Base-by-base conservation (phyloP, 2,329 filamentous ascomycete genomes). In the Aureobasidium sp. region DNA sequence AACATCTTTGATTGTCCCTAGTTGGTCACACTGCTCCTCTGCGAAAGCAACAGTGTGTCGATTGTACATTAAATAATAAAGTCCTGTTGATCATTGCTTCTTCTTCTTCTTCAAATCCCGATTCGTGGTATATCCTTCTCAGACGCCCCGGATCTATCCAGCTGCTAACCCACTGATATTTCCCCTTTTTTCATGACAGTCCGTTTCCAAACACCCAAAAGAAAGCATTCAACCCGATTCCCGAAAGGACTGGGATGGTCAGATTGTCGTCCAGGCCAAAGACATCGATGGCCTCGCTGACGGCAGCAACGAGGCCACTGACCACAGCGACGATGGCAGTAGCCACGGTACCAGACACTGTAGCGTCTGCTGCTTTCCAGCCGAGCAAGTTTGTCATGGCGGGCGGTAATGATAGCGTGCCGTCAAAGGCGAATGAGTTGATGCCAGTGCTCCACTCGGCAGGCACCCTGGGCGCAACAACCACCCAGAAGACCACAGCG, bases 211-310 rank as follows among this genome's bases (percentile, higher is more conserved):
- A 97, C 53, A 91, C 74, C 77, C 89, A 95, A 69, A 97, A 81
- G 74, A 99, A 97, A 0, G 88, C 89, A 87, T 90, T 96, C 64
- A 99, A 86, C 7, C 92, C 92, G 49, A 91, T 76, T 27, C 92
- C 91, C 72, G 91, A 96, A 55, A 99, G 80, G 29, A 96, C 86
- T 2, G 94, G 94, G 74, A 99, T 99, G 55, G 93, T 97, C 69
- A 99, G 79, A 75, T 99, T 99, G 77, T 99, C 94, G 71, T 99
- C 94, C 89, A 91, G 92, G 52, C 91, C 90, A 73, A 91, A 97
- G 0, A 97, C 71, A 76, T 99, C 91, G 49, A 96, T 82, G 17
- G 93, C 88, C 76, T 99, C 94, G 70, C 91, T 97, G 48, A 87
- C 86, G 62, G 91, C 90, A 45, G 91, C 94, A 59, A 93, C 85